These are phyloP conservation scores for Durotheca rogersii DNA, from an alignment of 495 filamentous ascomycete genomes.

Conservation along the genomic window DNA sequence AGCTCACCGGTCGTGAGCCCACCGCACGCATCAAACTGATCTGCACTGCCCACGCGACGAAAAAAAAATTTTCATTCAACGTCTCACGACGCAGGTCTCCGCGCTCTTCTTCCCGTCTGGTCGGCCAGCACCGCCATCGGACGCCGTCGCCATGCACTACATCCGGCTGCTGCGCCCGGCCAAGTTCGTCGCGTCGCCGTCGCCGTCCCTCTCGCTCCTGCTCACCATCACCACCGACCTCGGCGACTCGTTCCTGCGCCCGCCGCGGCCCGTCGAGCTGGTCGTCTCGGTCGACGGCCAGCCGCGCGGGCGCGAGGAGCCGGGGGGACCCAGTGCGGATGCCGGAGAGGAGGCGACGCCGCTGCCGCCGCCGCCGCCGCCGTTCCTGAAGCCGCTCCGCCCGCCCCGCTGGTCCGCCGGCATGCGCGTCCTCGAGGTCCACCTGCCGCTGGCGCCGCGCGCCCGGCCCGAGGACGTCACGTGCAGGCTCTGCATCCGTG, in stretches of 20 bases:
- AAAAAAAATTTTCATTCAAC: too few relatives aligned
- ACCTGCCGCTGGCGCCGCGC: constrained; percentile 32
- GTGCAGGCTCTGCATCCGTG: too few relatives aligned
- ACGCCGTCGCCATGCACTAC: constrained; percentile 60
- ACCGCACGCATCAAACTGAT: too few relatives aligned
- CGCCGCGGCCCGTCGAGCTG: constrained; percentile 61
- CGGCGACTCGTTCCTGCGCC: constrained; percentile 77
- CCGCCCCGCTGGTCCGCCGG: constrained; percentile 39
- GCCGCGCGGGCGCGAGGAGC: constrained; percentile 59
- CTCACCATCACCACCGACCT: constrained; percentile 89
- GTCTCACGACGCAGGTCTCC: too few relatives aligned
- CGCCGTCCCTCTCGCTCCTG: constrained; percentile 41
- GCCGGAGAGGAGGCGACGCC: too few relatives aligned
- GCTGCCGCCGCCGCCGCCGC: too few relatives aligned
- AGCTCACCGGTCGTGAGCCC: too few relatives aligned
- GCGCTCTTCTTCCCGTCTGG: too few relatives aligned
- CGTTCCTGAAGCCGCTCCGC: background rate
- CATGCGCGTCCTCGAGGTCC: constrained; percentile 46
- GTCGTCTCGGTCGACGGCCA: constrained; percentile 47
- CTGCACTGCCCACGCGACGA: too few relatives aligned
- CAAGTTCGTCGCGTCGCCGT: constrained; percentile 40
- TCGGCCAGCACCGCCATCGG: too few relatives aligned
- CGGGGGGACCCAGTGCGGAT: too few relatives aligned
- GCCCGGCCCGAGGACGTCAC: constrained; percentile 22
- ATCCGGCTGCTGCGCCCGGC: constrained; percentile 73